Evolutionary conservation across 164 flowering plant genomes (phyloP).

Genomic region (Dillenia turbinata): DNA sequence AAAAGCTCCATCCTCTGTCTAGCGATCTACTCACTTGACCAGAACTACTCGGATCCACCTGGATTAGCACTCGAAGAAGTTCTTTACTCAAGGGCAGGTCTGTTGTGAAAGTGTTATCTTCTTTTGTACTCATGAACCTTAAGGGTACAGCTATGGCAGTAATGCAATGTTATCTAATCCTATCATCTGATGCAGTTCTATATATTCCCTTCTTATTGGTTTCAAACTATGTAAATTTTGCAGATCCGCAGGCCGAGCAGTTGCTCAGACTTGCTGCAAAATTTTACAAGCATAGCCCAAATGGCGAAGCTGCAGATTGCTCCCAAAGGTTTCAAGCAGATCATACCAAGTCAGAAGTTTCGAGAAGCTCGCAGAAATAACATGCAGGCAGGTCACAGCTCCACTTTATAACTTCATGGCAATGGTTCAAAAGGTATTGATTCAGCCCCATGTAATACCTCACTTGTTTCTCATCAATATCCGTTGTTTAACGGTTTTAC

Average conservation of each 20-base stretch:
- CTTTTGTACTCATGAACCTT: conserved; percentile 60
- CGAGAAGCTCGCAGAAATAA: conserved; percentile 74
- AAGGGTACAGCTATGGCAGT: conserved; percentile 44
- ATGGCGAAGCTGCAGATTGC: conserved; percentile 74
- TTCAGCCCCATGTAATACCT: neutral
- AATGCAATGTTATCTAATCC: neutral
- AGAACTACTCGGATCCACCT: conserved; percentile 25
- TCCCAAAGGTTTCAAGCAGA: conserved; percentile 66
- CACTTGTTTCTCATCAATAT: neutral
- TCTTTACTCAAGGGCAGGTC: conserved; percentile 57
- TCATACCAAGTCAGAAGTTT: conserved; percentile 52
- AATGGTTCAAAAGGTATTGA: conserved; percentile 53
- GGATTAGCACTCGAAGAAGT: conserved; percentile 48
- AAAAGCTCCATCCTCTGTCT: conserved; percentile 26
- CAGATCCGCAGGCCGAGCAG: conserved; percentile 80
- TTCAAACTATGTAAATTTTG: neutral
- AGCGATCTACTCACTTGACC: conserved; percentile 24
- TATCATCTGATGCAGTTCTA: neutral
- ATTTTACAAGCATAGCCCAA: conserved; percentile 73
- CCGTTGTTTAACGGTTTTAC: neutral
- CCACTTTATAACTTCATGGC: conserved; percentile 68
- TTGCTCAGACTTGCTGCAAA: conserved; percentile 50
- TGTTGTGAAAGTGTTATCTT: conserved; percentile 55
- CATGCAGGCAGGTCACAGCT: conserved; percentile 75
- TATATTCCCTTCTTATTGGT: neutral